Evolutionary conservation across 169 alveolate species (phyloP).

Genomic region (Pseudocohnilembus persalinus): DNA sequence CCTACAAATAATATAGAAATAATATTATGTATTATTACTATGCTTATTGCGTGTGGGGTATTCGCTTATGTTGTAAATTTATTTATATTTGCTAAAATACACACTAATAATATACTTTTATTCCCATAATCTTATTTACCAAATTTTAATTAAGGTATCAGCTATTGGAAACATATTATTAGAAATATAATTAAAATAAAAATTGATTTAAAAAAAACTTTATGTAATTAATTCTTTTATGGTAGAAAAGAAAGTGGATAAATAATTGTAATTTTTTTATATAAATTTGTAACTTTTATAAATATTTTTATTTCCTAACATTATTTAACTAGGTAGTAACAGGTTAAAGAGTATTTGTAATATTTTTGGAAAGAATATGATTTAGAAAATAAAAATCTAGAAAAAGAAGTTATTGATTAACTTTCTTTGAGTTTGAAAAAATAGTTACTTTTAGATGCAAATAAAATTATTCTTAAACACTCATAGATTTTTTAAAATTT

Average conservation of each 20-base stretch:
- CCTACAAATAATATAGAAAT: constrained; percentile 58
- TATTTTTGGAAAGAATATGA: constrained; percentile 18
- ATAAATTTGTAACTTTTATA: neutral
- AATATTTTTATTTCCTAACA: neutral
- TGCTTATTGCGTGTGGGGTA: constrained; percentile 40
- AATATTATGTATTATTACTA: constrained; percentile 46
- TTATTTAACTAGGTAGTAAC: neutral
- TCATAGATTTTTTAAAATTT: neutral
- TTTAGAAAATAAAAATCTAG: neutral
- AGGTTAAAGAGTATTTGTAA: constrained; percentile 3
- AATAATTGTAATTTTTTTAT: neutral
- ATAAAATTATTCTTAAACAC: constrained; percentile 14
- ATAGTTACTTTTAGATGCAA: constrained; percentile 4
- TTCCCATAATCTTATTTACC: too few species aligned
- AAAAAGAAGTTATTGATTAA: constrained; percentile 1
- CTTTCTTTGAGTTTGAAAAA: neutral
- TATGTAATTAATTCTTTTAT: neutral
- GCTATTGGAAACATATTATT: constrained; percentile 7
- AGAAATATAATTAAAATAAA: neutral
- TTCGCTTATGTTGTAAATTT: constrained; percentile 29
- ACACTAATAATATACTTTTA: neutral
- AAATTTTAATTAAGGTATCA: neutral
- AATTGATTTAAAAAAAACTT: neutral
- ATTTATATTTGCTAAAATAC: too few species aligned
- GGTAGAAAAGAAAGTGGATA: neutral